These are phyloP conservation scores for Phytophthora fragariae DNA, from an alignment of 352 stramenopile species.

Conservation along the genomic window DNA sequence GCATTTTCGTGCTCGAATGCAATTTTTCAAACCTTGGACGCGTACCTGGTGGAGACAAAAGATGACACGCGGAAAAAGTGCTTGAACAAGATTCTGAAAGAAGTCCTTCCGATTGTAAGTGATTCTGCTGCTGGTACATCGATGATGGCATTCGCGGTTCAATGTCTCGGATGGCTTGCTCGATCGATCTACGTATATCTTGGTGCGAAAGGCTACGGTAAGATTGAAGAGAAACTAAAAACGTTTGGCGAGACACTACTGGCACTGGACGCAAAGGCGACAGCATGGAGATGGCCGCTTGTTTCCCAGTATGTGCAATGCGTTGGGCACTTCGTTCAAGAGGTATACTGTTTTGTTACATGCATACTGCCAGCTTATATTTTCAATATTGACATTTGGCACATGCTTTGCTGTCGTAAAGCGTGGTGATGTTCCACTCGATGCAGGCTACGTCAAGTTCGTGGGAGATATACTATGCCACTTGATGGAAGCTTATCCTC, in stretches of 20 bases:
- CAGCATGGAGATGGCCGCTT: conserved; percentile 64
- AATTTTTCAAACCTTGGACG: conserved; percentile 54
- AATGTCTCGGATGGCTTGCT: conserved; percentile 59
- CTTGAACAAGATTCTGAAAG: conserved; percentile 79
- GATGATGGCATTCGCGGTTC: conserved; percentile 61
- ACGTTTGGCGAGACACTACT: conserved; percentile 77
- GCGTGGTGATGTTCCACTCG: conserved; percentile 36
- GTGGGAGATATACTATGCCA: conserved; percentile 66
- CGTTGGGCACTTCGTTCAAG: conserved; percentile 57
- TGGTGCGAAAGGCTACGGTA: conserved; percentile 52
- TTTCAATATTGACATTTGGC: conserved; percentile 13
- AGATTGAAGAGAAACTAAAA: conserved; percentile 76
- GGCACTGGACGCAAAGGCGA: conserved; percentile 56
- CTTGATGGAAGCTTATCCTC: conserved; percentile 67
- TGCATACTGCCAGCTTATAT: neutral
- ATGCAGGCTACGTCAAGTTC: conserved; percentile 62
- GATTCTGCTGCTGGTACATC: conserved; percentile 48
- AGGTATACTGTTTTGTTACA: conserved; percentile 43
- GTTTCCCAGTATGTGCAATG: conserved; percentile 69
- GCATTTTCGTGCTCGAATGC: conserved; percentile 57
- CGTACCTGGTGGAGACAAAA: conserved; percentile 47
- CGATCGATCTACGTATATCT: conserved; percentile 61
- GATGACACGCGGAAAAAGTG: conserved; percentile 68
- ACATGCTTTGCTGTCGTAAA: conserved; percentile 22
- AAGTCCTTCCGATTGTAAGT: conserved; percentile 67